phyloP scores from a whole-genome alignment of 106 monocot species.

The Dendrobium officinale region DNA sequence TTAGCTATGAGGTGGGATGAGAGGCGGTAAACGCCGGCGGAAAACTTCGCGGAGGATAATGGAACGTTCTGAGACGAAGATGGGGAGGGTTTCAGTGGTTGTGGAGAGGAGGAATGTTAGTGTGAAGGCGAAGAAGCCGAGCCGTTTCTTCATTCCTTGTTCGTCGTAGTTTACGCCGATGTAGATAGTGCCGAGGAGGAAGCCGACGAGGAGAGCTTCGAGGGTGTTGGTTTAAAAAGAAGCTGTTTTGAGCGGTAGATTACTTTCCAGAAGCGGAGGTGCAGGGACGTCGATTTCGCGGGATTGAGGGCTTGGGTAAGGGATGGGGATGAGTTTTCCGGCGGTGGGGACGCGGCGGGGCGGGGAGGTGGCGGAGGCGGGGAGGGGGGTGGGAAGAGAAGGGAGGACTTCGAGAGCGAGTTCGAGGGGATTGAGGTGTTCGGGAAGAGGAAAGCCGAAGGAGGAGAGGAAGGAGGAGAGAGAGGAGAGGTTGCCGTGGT shows the following conservation, averaged over 20 bases:
- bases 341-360: background rate
- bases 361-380: background rate
- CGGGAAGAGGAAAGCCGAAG: constrained; percentile 48
- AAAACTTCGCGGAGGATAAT: constrained; percentile 69
- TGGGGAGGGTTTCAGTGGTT: constrained; percentile 90
- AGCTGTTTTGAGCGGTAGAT: constrained; percentile 71
- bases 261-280: constrained; percentile 59
- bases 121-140: constrained; percentile 96
- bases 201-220: constrained; percentile 65
- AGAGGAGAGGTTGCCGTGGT: constrained; percentile 62
- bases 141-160: constrained; percentile 63
- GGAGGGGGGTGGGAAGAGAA: constrained; percentile 19
- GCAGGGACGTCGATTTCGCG: constrained; percentile 55
- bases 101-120: constrained; percentile 92
- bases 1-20: constrained; percentile 78
- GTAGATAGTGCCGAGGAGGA: constrained; percentile 83
- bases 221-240: constrained; percentile 73
- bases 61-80: constrained; percentile 77
- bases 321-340: background rate
- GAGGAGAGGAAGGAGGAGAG: constrained; percentile 48
- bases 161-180: constrained; percentile 47
- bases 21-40: constrained; percentile 80
- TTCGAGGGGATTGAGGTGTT: constrained; percentile 78
- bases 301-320: constrained; percentile 45
- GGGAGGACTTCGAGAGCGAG: constrained; percentile 73